Evolutionary conservation across 352 stramenopile species (phyloP), one percentile per base, ranked within the genome.

Genomic region (Thalassiosira mediterranea): DNA sequence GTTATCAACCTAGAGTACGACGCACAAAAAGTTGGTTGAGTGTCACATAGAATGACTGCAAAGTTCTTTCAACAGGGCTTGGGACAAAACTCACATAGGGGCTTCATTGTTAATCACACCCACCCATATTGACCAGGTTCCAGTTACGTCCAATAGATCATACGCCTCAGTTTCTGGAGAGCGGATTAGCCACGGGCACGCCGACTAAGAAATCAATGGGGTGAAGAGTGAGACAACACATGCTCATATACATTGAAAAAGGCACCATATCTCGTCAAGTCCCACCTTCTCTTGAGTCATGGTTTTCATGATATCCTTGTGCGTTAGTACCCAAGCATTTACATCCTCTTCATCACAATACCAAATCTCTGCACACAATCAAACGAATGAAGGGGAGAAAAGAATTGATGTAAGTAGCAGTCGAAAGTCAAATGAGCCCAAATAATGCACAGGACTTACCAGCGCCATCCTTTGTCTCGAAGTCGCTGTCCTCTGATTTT

Each of bases 291-390:
- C 21, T 25, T 7, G 21, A 52, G 13, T 25, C 44, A 48, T 42
- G 15, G 40, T 42, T 49, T 74, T 74, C 4, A 11, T 29, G 19
- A 74, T 74, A 4, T 59, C 17, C 2, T 65, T 28, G 23, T 74
- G 64, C 10, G 37, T 42, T 32, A 74, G 57, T 0, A 74, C 64
- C 64, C 64, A 74, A 15, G 64, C 64, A 34, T 5, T 19, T 28
- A 48, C n/a, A n/a, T n/a, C n/a, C 44, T 52, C 44, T 11, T 29
- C 25, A 10, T 59, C 19, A 25, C 64, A 74, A 25, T 74, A 74
- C 29, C 60, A 66, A 25, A 74, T 66, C 28, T 51, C 37, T 23
- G 64, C 64, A 32, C 26, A 17, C 15, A 74, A 1, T 4, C 26
- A 28, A 29, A 34, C 21, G 29, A 28, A 28, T 37, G 11, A 56